Percentiles rank a stretch among this genome's conserved stretches.
Conservation (phyloP, 2,329 filamentous ascomycete genomes). For the Phyllosticta capitalensis region DNA sequence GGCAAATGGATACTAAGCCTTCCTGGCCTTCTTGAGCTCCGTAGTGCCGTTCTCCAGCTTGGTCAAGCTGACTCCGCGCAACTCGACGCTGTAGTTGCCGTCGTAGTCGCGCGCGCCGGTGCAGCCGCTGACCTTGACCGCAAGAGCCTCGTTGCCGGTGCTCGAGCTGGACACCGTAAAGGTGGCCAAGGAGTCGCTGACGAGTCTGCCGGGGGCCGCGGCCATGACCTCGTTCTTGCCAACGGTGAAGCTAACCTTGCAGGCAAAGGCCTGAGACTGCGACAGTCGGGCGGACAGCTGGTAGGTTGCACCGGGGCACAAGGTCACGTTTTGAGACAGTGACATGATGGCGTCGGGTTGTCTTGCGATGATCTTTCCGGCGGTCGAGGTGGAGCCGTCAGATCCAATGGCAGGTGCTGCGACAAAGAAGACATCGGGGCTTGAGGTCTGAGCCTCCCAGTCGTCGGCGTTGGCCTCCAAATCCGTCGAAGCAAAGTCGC, state of each 20-base stretch:
- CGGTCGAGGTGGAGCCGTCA: constrained; percentile 13
- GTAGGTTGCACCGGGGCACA: constrained; percentile 22
- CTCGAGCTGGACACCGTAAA: neutral
- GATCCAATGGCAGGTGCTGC: neutral
- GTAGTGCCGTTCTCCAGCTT: neutral
- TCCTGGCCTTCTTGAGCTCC: neutral
- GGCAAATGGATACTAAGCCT: neutral
- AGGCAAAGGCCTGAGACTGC: neutral
- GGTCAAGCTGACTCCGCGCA: neutral
- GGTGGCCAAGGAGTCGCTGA: neutral
- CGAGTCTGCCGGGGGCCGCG: neutral
- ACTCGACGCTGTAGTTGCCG: neutral
- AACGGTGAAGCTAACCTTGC: neutral
- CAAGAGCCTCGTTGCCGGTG: neutral
- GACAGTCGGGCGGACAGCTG: neutral
- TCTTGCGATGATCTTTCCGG: constrained; percentile 14
- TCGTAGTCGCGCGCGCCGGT: neutral
- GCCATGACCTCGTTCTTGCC: neutral
- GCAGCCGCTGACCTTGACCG: neutral
- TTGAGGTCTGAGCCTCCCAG: constrained; percentile 15
- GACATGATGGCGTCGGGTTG: neutral
- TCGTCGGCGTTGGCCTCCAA: constrained; percentile 13
- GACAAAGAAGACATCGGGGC: neutral
- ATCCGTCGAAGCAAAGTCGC: constrained; percentile 16
- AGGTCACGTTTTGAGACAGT: constrained; percentile 16